Conservation (phyloP, 208 protist genomes). For the Strigomonas galati region DNA sequence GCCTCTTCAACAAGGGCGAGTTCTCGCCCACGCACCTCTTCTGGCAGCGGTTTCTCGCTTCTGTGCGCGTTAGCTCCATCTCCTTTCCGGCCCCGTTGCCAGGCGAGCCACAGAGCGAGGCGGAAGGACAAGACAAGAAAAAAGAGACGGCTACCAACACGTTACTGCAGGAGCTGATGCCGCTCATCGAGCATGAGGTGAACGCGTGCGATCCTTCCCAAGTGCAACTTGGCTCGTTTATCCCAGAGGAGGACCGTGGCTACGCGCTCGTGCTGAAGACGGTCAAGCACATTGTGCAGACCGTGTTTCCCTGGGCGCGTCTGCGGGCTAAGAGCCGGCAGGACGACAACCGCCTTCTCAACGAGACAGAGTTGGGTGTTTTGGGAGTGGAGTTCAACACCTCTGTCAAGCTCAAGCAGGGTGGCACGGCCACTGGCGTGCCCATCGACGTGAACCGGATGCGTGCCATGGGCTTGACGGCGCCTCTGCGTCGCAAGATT, state of each 20-base stretch:
- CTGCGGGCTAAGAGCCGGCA: not conserved
- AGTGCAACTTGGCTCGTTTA: not conserved
- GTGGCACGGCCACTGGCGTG: not conserved
- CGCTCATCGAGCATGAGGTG: slow-evolving; percentile 44
- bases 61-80: not conserved
- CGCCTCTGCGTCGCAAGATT: not conserved
- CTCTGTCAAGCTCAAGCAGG: not conserved
- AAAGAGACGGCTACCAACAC: slow-evolving; percentile 50
- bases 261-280: not conserved
- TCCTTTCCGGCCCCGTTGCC: not conserved
- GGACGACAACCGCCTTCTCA: not conserved
- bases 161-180: slow-evolving; percentile 70
- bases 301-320: not conserved
- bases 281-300: not conserved
- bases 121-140: too few species aligned
- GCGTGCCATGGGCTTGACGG: not conserved
- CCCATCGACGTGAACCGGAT: not conserved
- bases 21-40: not conserved
- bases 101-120: not conserved
- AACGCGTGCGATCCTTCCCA: slow-evolving; percentile 63
- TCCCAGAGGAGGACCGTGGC: not conserved
- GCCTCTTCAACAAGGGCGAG: not conserved
- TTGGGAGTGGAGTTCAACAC: not conserved
- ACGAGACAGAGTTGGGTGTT: not conserved
- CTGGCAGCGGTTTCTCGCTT: not conserved